These are phyloP conservation scores for Oldenlandia corymbosa DNA, from an alignment of 257 asterid species.

Conservation along the genomic window DNA sequence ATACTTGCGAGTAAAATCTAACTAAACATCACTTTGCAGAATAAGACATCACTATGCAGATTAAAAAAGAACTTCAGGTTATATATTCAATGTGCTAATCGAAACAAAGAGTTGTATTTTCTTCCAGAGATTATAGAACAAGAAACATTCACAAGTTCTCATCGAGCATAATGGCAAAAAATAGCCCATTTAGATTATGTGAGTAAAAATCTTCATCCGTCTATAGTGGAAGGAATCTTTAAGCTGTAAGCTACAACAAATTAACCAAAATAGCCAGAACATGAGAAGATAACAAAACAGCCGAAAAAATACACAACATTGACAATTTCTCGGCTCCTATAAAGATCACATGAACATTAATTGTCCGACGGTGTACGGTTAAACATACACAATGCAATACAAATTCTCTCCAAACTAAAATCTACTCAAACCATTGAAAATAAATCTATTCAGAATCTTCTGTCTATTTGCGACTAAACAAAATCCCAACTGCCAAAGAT, in stretches of 20 bases:
- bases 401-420: too few species aligned
- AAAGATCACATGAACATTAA: too few species aligned
- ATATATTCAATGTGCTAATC: background rate
- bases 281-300: too few species aligned
- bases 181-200: background rate
- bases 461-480: too few species aligned
- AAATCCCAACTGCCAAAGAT: background rate
- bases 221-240: too few species aligned
- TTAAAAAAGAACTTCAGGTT: background rate
- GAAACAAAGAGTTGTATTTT: background rate
- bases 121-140: background rate
- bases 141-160: background rate
- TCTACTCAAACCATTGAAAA: background rate
- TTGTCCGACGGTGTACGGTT: too few species aligned
- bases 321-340: too few species aligned
- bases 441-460: background rate
- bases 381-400: too few species aligned
- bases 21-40: too few species aligned
- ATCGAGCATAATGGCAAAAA: background rate
- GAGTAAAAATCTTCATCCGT: background rate
- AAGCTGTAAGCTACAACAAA: too few species aligned
- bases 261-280: too few species aligned
- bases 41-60: background rate
- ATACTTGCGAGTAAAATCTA: background rate
- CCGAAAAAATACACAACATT: too few species aligned